phyloP scores from a whole-genome alignment of 108 stramenopile species.

The Aurantiochytrium sp. region DNA sequence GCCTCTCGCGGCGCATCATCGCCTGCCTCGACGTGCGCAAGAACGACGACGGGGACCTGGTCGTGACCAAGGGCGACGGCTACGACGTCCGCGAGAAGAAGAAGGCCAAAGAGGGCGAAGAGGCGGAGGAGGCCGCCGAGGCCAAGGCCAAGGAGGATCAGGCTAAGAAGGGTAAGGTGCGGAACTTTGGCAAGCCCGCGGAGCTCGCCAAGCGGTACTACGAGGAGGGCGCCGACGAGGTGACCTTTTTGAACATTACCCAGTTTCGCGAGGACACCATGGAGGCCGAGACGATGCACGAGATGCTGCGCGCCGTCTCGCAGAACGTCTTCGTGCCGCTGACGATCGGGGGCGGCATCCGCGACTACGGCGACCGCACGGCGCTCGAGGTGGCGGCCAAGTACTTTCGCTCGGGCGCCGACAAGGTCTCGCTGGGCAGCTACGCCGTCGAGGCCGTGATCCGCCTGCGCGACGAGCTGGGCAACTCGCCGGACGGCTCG shows the following conservation, averaged over 20 bases:
- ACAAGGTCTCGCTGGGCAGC: conserved; percentile 91
- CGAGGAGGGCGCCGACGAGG: conserved; percentile 91
- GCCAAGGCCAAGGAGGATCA: too few species aligned
- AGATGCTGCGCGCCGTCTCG: conserved; percentile 83
- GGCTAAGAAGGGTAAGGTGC: conserved; percentile 75
- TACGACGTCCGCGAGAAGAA: conserved; percentile 93
- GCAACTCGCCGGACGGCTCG: conserved; percentile 56
- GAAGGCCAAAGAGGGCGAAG: conserved; percentile 36
- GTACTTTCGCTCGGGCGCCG: conserved; percentile 97
- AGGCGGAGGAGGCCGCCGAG: conserved; percentile 38
- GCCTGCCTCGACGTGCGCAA: conserved; percentile 90
- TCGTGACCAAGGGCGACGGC: conserved; percentile 98
- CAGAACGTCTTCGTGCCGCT: conserved; percentile 90
- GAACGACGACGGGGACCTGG: conserved; percentile 92
- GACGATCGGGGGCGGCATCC: conserved; percentile 96
- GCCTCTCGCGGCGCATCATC: conserved; percentile 57
- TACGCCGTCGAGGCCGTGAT: conserved; percentile 84
- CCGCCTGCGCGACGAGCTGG: conserved; percentile 50
- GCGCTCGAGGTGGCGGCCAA: conserved; percentile 90
- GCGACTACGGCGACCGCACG: conserved; percentile 78
- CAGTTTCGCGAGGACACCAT: conserved; percentile 86
- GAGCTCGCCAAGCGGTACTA: conserved; percentile 80
- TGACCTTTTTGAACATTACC: conserved; percentile 95
- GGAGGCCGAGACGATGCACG: conserved; percentile 94
- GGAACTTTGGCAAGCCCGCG: conserved; percentile 96